Evolutionary conservation across 2,329 filamentous ascomycete genomes (phyloP).

Genomic region (Rosellinia necatrix): DNA sequence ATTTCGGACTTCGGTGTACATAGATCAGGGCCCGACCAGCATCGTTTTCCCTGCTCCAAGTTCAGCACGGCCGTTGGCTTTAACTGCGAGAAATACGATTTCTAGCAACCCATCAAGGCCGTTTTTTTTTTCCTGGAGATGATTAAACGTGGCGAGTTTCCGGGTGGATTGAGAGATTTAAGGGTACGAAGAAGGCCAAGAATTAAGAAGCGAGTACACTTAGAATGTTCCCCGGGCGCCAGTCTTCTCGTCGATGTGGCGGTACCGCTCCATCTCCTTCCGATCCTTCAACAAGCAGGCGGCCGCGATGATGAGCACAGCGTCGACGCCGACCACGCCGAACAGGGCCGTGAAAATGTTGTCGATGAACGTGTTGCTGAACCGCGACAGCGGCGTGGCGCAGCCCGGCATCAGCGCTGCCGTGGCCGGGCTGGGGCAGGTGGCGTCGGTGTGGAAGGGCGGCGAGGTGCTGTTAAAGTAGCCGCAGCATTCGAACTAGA

Average conservation of each 20-base stretch:
- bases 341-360: constrained; percentile 79
- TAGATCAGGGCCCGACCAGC: background rate
- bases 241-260: constrained; percentile 80
- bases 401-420: constrained; percentile 74
- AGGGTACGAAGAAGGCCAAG: background rate
- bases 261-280: constrained; percentile 78
- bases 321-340: constrained; percentile 75
- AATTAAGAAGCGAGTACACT: constrained; percentile 13
- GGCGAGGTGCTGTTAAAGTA: constrained; percentile 75
- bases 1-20: background rate
- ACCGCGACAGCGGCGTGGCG: constrained; percentile 67
- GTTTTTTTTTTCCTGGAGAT: no score
- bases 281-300: constrained; percentile 80
- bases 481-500: constrained; percentile 78
- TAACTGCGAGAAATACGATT: background rate
- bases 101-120: no score
- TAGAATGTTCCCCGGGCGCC: constrained; percentile 58
- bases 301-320: constrained; percentile 69
- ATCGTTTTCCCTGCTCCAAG: background rate
- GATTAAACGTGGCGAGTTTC: no score
- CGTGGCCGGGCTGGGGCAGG: constrained; percentile 71
- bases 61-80: background rate
- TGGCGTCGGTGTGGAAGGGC: constrained; percentile 70
- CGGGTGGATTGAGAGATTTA: no score
- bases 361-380: constrained; percentile 73